phyloP scores from a whole-genome alignment of 2,329 filamentous ascomycete genomes.

The Epichloe festucae region DNA sequence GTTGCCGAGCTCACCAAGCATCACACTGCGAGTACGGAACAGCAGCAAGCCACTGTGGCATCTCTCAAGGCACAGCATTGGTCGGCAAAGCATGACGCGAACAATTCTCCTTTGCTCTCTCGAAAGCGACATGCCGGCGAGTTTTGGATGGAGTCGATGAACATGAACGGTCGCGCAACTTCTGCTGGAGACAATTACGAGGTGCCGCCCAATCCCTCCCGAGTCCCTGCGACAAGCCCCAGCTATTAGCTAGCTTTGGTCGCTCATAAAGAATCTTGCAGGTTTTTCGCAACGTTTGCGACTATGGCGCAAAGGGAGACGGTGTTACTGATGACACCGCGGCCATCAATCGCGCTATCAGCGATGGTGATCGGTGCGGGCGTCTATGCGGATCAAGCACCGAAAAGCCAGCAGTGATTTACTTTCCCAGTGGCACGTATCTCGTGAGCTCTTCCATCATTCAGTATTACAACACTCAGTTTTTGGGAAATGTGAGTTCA shows the following conservation, averaged over 20 bases:
- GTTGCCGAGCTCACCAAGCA: neutral
- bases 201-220: neutral
- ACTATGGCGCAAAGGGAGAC: neutral
- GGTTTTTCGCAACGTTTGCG: neutral
- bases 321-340: conserved; percentile 23
- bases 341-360: conserved; percentile 36
- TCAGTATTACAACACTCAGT: conserved; percentile 50
- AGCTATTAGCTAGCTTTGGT: no score
- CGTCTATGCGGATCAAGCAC: conserved; percentile 18
- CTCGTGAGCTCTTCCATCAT: conserved; percentile 42
- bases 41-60: neutral
- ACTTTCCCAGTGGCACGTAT: conserved; percentile 37
- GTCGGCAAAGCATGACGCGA: neutral
- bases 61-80: neutral
- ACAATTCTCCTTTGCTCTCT: neutral
- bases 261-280: neutral
- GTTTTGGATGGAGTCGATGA: neutral
- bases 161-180: neutral
- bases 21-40: neutral
- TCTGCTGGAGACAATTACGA: neutral
- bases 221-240: neutral
- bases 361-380: conserved; percentile 22
- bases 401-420: conserved; percentile 12
- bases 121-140: neutral
- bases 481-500: conserved; percentile 26